Base-by-base conservation (phyloP, 495 filamentous ascomycete genomes). In the Elaphomyces granulatus region DNA sequence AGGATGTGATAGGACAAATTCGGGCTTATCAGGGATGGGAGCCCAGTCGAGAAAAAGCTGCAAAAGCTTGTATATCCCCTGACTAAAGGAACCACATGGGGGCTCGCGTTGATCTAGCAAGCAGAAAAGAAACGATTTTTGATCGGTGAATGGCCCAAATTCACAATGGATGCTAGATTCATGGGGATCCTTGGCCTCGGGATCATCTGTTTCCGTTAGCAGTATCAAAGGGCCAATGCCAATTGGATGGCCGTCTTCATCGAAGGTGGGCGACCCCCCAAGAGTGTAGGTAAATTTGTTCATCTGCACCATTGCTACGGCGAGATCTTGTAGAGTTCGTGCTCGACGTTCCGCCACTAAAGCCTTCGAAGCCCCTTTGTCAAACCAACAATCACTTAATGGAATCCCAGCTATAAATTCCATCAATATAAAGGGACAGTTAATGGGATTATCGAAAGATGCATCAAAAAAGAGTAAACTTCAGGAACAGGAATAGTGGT, bases 261-360 rank as follows among this genome's bases (percentile, higher is more conserved):
- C 32, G 40, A 59, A 61, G 2, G 42, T 15, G 19, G 51, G 15
- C 4, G 21, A 12, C 2, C 57, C 55, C 2, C 49, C 45, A 4
- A 32, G 32, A 4, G 32, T 26, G 32, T 50, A 58, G n/a, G 48
- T 30, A 20, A 60, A 54, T 8, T 42, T 42, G n/a, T 36, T 32
- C 0, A 65, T 47, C 42, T 60, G 52, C 1, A 43, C 41, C 54
- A 65, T 60, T 15, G 53, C 54, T 8, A 21, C 16, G 1, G 61
- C 58, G 18, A 63, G 38, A 3, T 33, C 44, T 37, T 45, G 34
- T 8, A 61, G 40, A 15, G 47, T 35, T 17, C 48, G 49, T 15
- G 32, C 38, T 18, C 57, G 55, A 20, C 41, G 48, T 38, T 20
- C 15, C n/a, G 31, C 21, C 10, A 32, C 14, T 12, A 40, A 2